Percentiles rank a stretch among this genome's conserved stretches.
phyloP scores from a whole-genome alignment of 805 yeast genomes.

The Cephaloascus fragrans region DNA sequence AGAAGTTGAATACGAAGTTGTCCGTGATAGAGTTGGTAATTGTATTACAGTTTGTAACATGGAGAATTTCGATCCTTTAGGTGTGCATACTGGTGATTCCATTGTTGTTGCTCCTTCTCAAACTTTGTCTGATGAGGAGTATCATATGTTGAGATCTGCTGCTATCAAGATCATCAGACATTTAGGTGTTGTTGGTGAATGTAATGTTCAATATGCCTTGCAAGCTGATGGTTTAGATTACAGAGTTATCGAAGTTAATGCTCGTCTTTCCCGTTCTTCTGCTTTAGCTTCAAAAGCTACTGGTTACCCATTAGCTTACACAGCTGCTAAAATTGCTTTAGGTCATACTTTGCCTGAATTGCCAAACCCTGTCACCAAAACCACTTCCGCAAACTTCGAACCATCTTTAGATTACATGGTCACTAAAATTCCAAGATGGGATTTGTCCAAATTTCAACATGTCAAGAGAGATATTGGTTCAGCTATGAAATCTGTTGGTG shows the following conservation, averaged over 20 bases:
- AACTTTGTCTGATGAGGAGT: slow-evolving; percentile 93
- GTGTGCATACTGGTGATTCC: slow-evolving; percentile 98
- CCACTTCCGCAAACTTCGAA: slow-evolving; percentile 93
- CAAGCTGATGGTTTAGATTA: slow-evolving; percentile 94
- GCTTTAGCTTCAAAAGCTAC: slow-evolving; percentile 98
- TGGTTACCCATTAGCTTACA: slow-evolving; percentile 96
- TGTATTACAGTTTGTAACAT: slow-evolving; percentile 98
- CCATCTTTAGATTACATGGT: slow-evolving; percentile 96
- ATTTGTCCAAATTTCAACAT: slow-evolving; percentile 87
- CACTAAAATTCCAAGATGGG: slow-evolving; percentile 98
- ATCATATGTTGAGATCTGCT: slow-evolving; percentile 95
- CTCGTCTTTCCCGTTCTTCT: slow-evolving; percentile 92
- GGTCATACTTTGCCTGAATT: slow-evolving; percentile 92
- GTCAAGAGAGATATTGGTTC: slow-evolving; percentile 92
- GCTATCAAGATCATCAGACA: slow-evolving; percentile 97
- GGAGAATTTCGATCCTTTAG: slow-evolving; percentile 98
- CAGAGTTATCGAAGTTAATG: slow-evolving; percentile 96
- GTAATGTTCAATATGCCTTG: slow-evolving; percentile 94
- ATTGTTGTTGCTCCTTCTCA: slow-evolving; percentile 99
- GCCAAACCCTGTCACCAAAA: slow-evolving; percentile 93
- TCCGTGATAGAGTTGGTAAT: slow-evolving; percentile 90
- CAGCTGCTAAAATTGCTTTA: slow-evolving; percentile 94
- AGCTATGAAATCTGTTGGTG: slow-evolving; percentile 98
- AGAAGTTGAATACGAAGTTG: slow-evolving; percentile 97
- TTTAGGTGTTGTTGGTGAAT: slow-evolving; percentile 97